Percentiles rank a stretch among this genome's conserved stretches.
phyloP scores from a whole-genome alignment of 192 early-diverging fungal genomes.

The Coemansia sp. region DNA sequence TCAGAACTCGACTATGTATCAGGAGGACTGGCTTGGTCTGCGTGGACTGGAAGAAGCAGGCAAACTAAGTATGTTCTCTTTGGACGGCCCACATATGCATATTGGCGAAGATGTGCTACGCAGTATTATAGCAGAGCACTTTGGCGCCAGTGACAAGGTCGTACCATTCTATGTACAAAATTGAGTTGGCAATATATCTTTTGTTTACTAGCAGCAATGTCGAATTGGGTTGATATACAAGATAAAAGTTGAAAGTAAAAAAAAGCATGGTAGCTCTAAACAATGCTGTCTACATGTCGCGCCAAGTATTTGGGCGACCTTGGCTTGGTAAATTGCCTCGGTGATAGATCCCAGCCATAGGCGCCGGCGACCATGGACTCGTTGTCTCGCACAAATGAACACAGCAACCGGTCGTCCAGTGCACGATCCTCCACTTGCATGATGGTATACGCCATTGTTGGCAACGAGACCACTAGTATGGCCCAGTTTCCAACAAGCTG shows the following conservation, averaged over 20 bases:
- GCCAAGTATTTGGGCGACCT: constrained; percentile 10
- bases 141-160: constrained; percentile 10
- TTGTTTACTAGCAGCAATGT: neutral
- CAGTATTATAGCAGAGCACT: constrained; percentile 32
- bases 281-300: constrained; percentile 6
- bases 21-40: constrained; percentile 74
- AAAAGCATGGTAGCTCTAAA: constrained; percentile 2
- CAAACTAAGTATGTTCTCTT: constrained; percentile 28
- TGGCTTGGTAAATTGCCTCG: constrained; percentile 3
- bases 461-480: constrained; percentile 36
- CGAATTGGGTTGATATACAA: neutral
- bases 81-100: constrained; percentile 51
- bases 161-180: constrained; percentile 10
- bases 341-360: constrained; percentile 18
- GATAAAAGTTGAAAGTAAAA: neutral
- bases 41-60: constrained; percentile 57
- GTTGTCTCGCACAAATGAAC: constrained; percentile 18
- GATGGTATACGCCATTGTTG: constrained; percentile 41
- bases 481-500: constrained; percentile 54
- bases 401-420: constrained; percentile 38
- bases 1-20: constrained; percentile 63
- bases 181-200: neutral
- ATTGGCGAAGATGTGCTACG: constrained; percentile 32
- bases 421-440: constrained; percentile 41
- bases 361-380: constrained; percentile 11